Base-by-base conservation (phyloP, 2,329 filamentous ascomycete species). In the Periconia digitata region DNA sequence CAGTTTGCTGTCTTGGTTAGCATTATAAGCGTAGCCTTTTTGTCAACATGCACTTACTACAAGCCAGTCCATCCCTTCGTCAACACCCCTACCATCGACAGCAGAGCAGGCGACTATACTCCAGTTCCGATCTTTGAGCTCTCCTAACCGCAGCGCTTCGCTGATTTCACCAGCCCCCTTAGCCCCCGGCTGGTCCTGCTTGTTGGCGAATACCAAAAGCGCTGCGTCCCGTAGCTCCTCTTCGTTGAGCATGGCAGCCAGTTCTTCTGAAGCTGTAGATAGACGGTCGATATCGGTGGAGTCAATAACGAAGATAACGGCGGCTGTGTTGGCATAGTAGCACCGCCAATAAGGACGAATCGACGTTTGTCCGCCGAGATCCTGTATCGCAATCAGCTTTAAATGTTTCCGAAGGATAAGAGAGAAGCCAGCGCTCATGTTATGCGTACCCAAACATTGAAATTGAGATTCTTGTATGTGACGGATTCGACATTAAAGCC, bases 401-500 rank as follows among this genome's bases (percentile, higher is more conserved):
- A 32, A 36, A 39, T 16, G 32, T 40, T 6, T 32, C 3, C 27
- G 27, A 52, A 23, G 39, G 29, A 35, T 47, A 27, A 40, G 20
- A 20, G 12, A 34, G 17, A 38, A 34, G 18, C n/a, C 40, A 21
- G 21, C n/a, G 43, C 46, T 15, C 8, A 32, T 12, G 4, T 15
- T 15, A 32, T 32, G 68, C 85, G 47, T 86, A 90, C 87, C 94
- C 94, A 99, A 66, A 99, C 94, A 69, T 97, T 97, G 73, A 99
- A 95, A 74, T 96, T 96, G 54, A 99, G 82, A 72, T 96, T 97
- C 74, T 92, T 92, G 80, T 99, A 99, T 63, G 91, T 94, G 56
- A 99, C 94, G 18, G 91, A 96, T 76, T 99, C 94, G 64, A 99
- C 94, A 73, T 99, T 99, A 81, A 99, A 99, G 53, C 94, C 94